Percentiles rank a stretch among this genome's conserved stretches.
Evolutionary conservation across 345 rosid species (phyloP).

Genomic region (Rhodamnia rubescens): DNA sequence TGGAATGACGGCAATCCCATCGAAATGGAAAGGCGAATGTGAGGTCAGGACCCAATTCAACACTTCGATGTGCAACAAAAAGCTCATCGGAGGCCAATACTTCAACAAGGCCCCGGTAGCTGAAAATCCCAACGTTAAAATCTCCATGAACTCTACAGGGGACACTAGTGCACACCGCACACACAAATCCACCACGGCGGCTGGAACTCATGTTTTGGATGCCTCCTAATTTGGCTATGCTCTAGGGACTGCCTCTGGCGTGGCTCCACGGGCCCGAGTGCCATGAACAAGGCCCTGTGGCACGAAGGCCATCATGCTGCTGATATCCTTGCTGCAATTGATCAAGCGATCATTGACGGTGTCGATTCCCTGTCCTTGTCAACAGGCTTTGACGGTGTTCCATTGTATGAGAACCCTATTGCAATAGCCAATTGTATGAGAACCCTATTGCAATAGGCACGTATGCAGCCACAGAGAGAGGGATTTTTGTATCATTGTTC

Average conservation of each 20-base stretch:
- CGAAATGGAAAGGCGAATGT: slow-evolving; percentile 38
- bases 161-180: slow-evolving; percentile 48
- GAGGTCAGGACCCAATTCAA: slow-evolving; percentile 30
- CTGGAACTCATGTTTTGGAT: slow-evolving; percentile 18
- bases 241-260: slow-evolving; percentile 27
- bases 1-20: slow-evolving; percentile 23
- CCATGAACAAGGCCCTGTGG: slow-evolving; percentile 43
- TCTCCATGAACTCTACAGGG: slow-evolving; percentile 33
- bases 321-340: slow-evolving; percentile 42
- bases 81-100: slow-evolving; percentile 37
- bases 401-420: slow-evolving; percentile 18
- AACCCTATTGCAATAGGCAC: slow-evolving; percentile 34
- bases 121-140: slow-evolving; percentile 13
- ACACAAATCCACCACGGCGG: slow-evolving; percentile 43
- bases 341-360: slow-evolving; percentile 45
- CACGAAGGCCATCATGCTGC: slow-evolving; percentile 15
- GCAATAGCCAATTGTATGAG: slow-evolving; percentile 35
- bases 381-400: slow-evolving; percentile 17
- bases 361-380: slow-evolving; percentile 42
- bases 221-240: slow-evolving; percentile 41
- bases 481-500: slow-evolving; percentile 35
- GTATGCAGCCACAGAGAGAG: slow-evolving; percentile 32
- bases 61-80: slow-evolving; percentile 35
- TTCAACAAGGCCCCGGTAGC: slow-evolving; percentile 35
- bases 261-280: slow-evolving; percentile 39